phyloP scores from a whole-genome alignment of 2,329 filamentous ascomycete genomes.

The Trichoderma asperellum region DNA sequence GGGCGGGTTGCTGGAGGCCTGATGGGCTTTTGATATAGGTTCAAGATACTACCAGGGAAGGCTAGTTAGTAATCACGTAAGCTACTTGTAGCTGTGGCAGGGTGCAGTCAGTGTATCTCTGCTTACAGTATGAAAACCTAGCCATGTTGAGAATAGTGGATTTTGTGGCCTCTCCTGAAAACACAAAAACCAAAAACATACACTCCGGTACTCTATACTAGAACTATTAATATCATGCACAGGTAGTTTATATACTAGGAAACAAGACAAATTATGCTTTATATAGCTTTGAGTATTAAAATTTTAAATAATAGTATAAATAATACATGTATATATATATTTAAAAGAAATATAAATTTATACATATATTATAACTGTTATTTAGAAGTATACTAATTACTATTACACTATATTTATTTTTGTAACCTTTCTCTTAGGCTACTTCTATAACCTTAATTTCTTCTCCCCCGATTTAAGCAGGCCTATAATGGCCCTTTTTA shows the following conservation, averaged over 20 bases:
- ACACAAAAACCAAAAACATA: not conserved
- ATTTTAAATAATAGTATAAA: too few relatives aligned
- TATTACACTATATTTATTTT: not conserved
- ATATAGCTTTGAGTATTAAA: too few relatives aligned
- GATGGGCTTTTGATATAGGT: not conserved
- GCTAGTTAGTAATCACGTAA: not conserved
- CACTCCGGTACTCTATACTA: too few relatives aligned
- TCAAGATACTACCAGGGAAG: not conserved
- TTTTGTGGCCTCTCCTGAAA: not conserved
- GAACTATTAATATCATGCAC: too few relatives aligned
- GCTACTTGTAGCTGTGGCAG: not conserved
- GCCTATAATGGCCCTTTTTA: slow-evolving; percentile 12
- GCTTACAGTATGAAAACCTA: not conserved
- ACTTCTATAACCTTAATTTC: not conserved
- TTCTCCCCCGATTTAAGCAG: not conserved
- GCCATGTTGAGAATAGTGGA: not conserved
- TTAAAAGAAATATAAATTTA: too few relatives aligned
- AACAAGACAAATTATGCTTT: too few relatives aligned
- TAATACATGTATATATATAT: too few relatives aligned
- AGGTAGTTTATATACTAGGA: too few relatives aligned
- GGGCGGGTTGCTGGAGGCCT: not conserved
- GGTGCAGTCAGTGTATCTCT: not conserved
- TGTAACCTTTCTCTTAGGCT: not conserved
- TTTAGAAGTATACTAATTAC: too few relatives aligned
- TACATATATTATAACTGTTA: too few relatives aligned